Conservation (phyloP, 2,329 filamentous ascomycete genomes). For the Clonostachys sp. region DNA sequence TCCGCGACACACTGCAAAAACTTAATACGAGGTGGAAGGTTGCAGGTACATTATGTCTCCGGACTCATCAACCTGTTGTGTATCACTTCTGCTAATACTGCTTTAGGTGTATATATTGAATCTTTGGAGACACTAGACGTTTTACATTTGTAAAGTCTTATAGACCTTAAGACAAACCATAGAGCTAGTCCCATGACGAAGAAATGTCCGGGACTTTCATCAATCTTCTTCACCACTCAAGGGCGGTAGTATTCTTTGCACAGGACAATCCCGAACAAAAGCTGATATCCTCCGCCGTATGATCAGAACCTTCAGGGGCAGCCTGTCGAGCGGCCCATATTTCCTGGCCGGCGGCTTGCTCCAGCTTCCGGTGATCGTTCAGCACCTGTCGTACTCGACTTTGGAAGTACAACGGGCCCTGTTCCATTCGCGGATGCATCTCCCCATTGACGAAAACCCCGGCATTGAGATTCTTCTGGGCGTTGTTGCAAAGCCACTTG, state of each 20-base stretch:
- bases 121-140: too few relatives aligned
- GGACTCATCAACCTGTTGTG: too few relatives aligned
- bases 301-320: slow-evolving; percentile 15
- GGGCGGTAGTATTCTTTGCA: neutral
- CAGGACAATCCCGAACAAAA: slow-evolving; percentile 16
- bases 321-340: slow-evolving; percentile 19
- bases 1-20: too few relatives aligned
- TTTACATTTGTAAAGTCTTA: too few relatives aligned
- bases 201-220: too few relatives aligned
- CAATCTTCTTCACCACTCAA: too few relatives aligned
- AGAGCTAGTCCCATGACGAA: too few relatives aligned
- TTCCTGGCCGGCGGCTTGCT: slow-evolving; percentile 25
- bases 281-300: slow-evolving; percentile 15
- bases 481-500: slow-evolving; percentile 54
- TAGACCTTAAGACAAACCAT: too few relatives aligned
- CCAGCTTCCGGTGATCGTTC: slow-evolving; percentile 37
- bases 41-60: too few relatives aligned
- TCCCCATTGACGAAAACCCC: slow-evolving; percentile 60
- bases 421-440: slow-evolving; percentile 56
- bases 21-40: too few relatives aligned
- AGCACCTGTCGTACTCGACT: slow-evolving; percentile 41
- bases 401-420: slow-evolving; percentile 55
- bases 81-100: too few relatives aligned
- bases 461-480: slow-evolving; percentile 56
- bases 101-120: too few relatives aligned